Evolutionary conservation across 352 stramenopile species (phyloP).

Genomic region (Pythium dissimile): DNA sequence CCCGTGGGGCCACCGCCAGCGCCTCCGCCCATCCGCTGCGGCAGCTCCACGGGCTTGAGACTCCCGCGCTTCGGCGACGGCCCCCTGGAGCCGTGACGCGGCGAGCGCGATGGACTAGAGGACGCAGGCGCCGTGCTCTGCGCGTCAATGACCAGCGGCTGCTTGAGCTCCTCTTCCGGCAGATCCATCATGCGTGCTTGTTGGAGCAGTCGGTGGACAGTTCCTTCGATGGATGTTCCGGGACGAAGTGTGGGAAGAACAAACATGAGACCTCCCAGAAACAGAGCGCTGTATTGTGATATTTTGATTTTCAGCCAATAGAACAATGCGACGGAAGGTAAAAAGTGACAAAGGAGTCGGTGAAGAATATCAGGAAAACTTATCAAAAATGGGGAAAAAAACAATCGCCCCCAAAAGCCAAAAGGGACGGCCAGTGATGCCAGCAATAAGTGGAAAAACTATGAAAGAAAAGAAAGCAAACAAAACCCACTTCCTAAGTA

Average conservation of each 20-base stretch:
- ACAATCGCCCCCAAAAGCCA: too few species aligned
- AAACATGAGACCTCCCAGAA: too few species aligned
- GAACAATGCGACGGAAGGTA: too few species aligned
- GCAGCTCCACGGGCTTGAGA: constrained; percentile 20
- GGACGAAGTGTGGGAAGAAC: not conserved
- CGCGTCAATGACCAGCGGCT: constrained; percentile 52
- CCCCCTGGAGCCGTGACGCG: constrained; percentile 4
- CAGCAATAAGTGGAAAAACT: not conserved
- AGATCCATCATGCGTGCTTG: constrained; percentile 48
- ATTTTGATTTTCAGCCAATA: not conserved
- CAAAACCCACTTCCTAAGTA: not conserved
- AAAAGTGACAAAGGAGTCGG: not conserved
- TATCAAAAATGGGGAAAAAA: too few species aligned
- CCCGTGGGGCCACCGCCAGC: constrained; percentile 4
- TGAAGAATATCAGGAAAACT: not conserved
- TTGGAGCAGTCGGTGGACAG: constrained; percentile 13
- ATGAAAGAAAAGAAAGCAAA: too few species aligned
- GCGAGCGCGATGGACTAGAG: constrained; percentile 11
- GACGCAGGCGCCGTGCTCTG: not conserved
- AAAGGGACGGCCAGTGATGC: too few species aligned
- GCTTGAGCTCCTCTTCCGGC: constrained; percentile 70
- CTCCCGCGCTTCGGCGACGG: constrained; percentile 19
- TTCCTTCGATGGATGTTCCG: constrained; percentile 23
- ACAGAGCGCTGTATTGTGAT: constrained; percentile 7
- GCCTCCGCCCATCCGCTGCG: constrained; percentile 8